Evolutionary conservation across 116 monocot species (phyloP), one percentile per base, ranked within the genome.

Genomic region (Iris pallida): DNA sequence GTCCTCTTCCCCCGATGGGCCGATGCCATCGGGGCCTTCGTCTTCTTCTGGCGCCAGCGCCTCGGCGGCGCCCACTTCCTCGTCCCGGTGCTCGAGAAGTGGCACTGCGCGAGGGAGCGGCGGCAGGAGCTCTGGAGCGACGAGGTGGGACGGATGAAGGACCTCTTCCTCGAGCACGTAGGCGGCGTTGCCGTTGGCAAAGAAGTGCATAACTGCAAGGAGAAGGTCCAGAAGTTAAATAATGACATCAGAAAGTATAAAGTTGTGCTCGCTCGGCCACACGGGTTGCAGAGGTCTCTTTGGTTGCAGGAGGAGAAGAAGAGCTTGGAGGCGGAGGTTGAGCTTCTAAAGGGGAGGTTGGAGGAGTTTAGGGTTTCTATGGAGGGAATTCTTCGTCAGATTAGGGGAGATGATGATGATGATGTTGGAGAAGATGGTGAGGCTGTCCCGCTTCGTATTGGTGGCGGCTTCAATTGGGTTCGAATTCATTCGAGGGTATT

Each of bases 301-400:
- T 59, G 79, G 49, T 18, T 81, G 8, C 41, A 30, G 59, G 76
- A 47, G n/a, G 48, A 58, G 60, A 68, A 52, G 73, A 79, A 71
- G 42, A 45, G 65, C 14, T 54, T 94, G 5, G 53, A 66, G 64
- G 60, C 6, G 16, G 94, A 90, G 72, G 76, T 59, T 66, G 69
- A 76, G 11, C 66, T 57, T 51, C 49, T 90, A 8, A 62, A 71
- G 45, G 52, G 46, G 0, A 76, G 71, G 59, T 40, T 85, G 62
- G 81, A 14, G 13, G 94, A 94, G 71, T 94, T 85, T 72, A 19
- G 59, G 30, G 81, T 68, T 3, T 90, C 70, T 7, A 71, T 90
- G 65, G 11, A 45, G 30, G 73, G 82, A 20, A 60, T 88, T 59
- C 61, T 80, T 15, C 44, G 13, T 16, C 7, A 61, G 1, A 41